phyloP scores from a whole-genome alignment of 2,329 filamentous ascomycete species.

The Fusarium anguioides region DNA sequence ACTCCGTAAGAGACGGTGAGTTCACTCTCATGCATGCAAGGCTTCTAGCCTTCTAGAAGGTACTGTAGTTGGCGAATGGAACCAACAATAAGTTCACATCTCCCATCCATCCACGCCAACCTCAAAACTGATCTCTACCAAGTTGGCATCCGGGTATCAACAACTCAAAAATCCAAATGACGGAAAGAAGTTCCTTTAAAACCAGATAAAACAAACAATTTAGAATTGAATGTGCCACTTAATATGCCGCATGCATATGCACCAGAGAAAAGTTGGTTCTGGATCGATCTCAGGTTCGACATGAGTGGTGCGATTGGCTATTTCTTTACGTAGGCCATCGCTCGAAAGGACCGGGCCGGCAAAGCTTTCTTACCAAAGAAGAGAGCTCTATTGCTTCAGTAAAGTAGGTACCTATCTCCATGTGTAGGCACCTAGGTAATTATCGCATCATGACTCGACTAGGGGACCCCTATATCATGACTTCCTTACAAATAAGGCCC shows the following conservation, averaged over 20 bases:
- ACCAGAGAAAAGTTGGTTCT: not conserved
- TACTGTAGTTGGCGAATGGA: too few relatives aligned
- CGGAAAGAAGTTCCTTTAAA: not conserved
- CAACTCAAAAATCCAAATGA: not conserved
- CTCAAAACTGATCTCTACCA: not conserved
- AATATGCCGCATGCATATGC: not conserved
- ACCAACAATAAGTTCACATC: not conserved
- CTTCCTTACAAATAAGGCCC: not conserved
- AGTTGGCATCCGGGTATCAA: not conserved
- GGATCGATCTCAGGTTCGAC: not conserved
- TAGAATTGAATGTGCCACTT: not conserved
- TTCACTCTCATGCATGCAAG: slow-evolving; percentile 8
- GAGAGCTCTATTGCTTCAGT: too few relatives aligned
- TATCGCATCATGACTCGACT: not conserved
- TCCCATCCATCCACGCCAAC: not conserved
- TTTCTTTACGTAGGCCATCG: not conserved
- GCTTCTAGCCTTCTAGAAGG: too few relatives aligned
- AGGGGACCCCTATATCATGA: not conserved
- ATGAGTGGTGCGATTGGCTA: not conserved
- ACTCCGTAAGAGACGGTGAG: slow-evolving; percentile 24
- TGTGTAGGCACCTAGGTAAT: not conserved
- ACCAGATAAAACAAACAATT: not conserved
- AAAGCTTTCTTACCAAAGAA: not conserved
- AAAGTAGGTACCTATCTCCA: not conserved
- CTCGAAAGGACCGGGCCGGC: not conserved